Conservation (phyloP, 768 basidiomycete species). For the Mycena crocata region DNA sequence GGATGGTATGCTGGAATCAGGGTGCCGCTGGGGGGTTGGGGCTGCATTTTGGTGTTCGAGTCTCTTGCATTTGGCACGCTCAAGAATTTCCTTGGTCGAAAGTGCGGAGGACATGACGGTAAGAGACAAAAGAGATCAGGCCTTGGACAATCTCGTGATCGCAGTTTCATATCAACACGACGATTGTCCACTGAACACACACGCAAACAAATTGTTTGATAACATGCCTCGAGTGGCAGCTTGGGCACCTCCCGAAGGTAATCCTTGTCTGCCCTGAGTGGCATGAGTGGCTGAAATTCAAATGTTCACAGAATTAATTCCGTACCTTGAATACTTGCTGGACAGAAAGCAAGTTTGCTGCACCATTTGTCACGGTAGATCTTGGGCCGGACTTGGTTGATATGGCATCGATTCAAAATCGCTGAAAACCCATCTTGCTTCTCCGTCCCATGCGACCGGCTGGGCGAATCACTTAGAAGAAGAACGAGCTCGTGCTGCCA, state of each 20-base stretch:
- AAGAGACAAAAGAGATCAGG: neutral
- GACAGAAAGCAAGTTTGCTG: slow-evolving; percentile 1
- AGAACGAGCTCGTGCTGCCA: neutral
- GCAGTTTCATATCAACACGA: too few relatives aligned
- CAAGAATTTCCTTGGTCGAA: slow-evolving; percentile 3
- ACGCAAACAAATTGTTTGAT: neutral
- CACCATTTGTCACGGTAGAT: slow-evolving; percentile 1
- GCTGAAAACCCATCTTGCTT: neutral
- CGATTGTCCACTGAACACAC: too few relatives aligned
- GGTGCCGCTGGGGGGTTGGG: too few relatives aligned
- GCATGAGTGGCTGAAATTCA: too few relatives aligned
- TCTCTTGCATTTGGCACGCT: neutral
- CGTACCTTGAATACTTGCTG: neutral
- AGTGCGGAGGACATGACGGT: neutral
- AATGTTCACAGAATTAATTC: neutral
- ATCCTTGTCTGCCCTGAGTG: too few relatives aligned
- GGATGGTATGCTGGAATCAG: slow-evolving; percentile 4
- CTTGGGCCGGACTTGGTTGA: slow-evolving; percentile 2
- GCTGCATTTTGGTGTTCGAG: neutral
- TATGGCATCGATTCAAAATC: neutral
- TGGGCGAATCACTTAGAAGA: neutral
- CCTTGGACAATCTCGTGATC: slow-evolving; percentile 7
- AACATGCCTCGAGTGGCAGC: neutral
- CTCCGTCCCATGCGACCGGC: neutral
- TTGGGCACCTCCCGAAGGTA: neutral